phyloP scores from a whole-genome alignment of 2,329 filamentous ascomycete species.

The Epichloe brachyelytri region DNA sequence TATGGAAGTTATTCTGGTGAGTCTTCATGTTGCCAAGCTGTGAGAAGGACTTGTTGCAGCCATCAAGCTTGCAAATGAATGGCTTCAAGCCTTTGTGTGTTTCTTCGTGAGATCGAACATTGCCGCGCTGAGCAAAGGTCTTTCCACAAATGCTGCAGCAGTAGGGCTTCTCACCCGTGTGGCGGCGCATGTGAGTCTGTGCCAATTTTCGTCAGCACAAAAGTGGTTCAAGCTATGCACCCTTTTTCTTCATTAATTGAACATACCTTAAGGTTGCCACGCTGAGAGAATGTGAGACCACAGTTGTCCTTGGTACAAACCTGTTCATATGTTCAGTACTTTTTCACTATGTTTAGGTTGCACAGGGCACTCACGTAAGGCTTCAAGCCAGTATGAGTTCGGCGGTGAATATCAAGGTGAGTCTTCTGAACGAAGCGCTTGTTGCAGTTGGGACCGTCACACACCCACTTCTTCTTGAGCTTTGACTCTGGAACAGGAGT shows the following conservation, averaged over 20 bases:
- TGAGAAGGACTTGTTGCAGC: conserved; percentile 79
- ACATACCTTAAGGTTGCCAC: conserved; percentile 75
- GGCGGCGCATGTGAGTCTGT: conserved; percentile 73
- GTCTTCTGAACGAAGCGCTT: conserved; percentile 88
- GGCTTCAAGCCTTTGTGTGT: conserved; percentile 68
- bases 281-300: conserved; percentile 71
- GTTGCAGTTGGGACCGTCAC: conserved; percentile 58
- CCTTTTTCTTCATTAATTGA: background rate
- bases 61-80: conserved; percentile 68
- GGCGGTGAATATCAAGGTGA: conserved; percentile 78
- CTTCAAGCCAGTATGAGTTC: conserved; percentile 80
- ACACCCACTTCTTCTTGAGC: conserved; percentile 53
- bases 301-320: conserved; percentile 61
- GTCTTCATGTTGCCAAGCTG: conserved; percentile 90
- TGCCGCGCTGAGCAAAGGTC: conserved; percentile 73
- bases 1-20: conserved; percentile 91
- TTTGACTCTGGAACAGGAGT: conserved; percentile 15
- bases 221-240: background rate
- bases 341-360: background rate
- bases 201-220: background rate
- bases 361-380: conserved; percentile 56
- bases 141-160: conserved; percentile 69
- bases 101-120: conserved; percentile 71
- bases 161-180: conserved; percentile 79
- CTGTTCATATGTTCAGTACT: conserved; percentile 20